Evolutionary conservation across 1,284 basidiomycete species (phyloP).

Genomic region (Tilletia caries): DNA sequence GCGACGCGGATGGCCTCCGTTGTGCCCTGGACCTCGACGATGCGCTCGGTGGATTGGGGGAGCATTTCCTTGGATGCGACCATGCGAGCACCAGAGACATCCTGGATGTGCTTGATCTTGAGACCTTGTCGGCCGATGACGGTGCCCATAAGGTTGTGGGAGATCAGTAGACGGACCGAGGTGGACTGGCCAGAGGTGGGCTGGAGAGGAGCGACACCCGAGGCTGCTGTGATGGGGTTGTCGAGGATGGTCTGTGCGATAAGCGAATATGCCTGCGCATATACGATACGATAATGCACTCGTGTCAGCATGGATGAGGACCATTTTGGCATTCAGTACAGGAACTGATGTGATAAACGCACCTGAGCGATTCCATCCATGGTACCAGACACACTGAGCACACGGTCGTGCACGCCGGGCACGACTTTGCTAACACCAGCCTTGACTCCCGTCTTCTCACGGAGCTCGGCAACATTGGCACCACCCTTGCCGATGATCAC

Average conservation of each 20-base stretch:
- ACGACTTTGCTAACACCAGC: conserved; percentile 98
- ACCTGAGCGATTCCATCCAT: conserved; percentile 88
- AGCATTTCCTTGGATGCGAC: conserved; percentile 55
- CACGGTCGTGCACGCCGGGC: conserved; percentile 92
- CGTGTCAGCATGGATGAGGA: conserved; percentile 17
- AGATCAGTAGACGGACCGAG: conserved; percentile 69
- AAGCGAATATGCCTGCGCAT: conserved; percentile 80
- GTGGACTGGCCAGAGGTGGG: conserved; percentile 71
- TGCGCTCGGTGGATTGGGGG: conserved; percentile 60
- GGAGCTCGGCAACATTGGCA: conserved; percentile 92
- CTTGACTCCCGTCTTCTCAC: conserved; percentile 91
- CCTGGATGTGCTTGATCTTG: conserved; percentile 55
- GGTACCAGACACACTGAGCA: conserved; percentile 85
- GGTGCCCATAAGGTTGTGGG: conserved; percentile 54
- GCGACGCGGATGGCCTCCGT: conserved; percentile 86
- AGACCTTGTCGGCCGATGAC: conserved; percentile 54
- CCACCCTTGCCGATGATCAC: conserved; percentile 73
- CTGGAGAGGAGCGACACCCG: conserved; percentile 60
- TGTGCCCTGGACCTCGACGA: conserved; percentile 91
- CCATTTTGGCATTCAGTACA: neutral
- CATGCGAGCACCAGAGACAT: conserved; percentile 53
- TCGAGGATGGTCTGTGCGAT: conserved; percentile 87
- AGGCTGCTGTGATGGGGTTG: conserved; percentile 59
- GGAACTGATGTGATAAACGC: conserved; percentile 32
- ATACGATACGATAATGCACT: neutral